Evolutionary conservation across 2,329 filamentous ascomycete species (phyloP), one percentile per base, ranked within the genome.

Genomic region (Cladosporium sp.): DNA sequence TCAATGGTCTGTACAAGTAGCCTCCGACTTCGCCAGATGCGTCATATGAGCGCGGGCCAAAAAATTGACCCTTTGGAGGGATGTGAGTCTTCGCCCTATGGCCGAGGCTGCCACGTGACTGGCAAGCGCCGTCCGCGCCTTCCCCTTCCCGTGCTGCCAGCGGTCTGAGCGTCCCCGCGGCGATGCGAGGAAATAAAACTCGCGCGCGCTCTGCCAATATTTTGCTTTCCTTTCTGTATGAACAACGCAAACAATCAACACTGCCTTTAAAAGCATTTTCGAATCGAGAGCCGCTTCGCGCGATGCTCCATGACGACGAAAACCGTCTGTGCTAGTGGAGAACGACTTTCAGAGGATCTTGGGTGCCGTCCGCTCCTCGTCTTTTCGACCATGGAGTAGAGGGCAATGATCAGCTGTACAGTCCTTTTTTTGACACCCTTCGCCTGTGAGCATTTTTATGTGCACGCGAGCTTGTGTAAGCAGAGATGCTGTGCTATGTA

Each of bases 401-500:
- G 75, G 74, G 74, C 76, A 78, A 78, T 76, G 75, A 76, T 76
- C 74, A 75, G 69, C 74, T 73, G 75, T 72, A 77, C 74, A 77
- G 69, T 46, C 63, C 44, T 28, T 53, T 59, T 40, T 29, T 28
- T 4, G 3, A 16, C 14, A 33, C 29, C 16, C 3, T 31, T 33
- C 16, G 18, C 12, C 21, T 33, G 29, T 21, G 52, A 55, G 28
- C 29, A 18, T 12, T 6, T 18, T 53, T 31, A 10, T 18, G 40
- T 46, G 40, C 40, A 46, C 10, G 40, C 40, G n/a, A 46, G 40
- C 40, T 46, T 46, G 40, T 46, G 40, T 46, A 46, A 46, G 40
- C 40, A 46, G 40, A 21, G 21, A 46, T 23, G 40, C 40, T 46
- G 40, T 46, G n/a, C 40, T 46, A 46, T 21, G 40, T 21, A 46